Evolutionary conservation across 495 filamentous ascomycete species (phyloP), one percentile per base, ranked within the genome.

Genomic region (Bathelium albidoporum): DNA sequence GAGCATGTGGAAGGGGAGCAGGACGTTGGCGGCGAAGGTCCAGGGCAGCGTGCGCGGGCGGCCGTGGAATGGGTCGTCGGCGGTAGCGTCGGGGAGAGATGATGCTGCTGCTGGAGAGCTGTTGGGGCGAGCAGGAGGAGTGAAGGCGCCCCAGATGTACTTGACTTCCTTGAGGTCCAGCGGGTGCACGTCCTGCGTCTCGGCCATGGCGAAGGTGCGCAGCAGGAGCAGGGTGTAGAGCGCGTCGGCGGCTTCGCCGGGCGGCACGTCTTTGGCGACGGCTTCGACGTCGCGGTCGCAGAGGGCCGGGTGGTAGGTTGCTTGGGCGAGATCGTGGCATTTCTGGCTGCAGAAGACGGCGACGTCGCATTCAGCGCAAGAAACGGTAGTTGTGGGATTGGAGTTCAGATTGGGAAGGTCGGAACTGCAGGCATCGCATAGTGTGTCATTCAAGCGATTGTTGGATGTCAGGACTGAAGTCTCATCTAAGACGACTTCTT

Each of bases 101-200:
- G 14, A 32, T 18, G 2, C 32, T 16, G 52, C 24, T 44, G 16
- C n/a, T 29, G 52, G 59, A 36, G 2, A 65, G 29, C 59, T n/a
- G 14, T 66, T 26, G 1, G 62, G 20, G 12, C 72, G 44, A 20
- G 67, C 41, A 26, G 69, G 32, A 32, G 44, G 43, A 55, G 71
- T 63, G 73, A 86, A 89, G 71, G 87, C 94, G n/a, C 92, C 95
- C 87, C 95, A 97, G 64, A 97, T 92, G 74, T 91, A 96, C 69
- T 92, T 93, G 32, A 94, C 81, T 68, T 95, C 89, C 0, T 81
- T 80, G 0, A 97, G 81, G 1, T 94, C 87, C 16, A 97, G 81
- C 1, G 95, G 90, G 69, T 98, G 89, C 4, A 82, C 73, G 22
- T 85, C 81, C 71, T 92, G 89, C n/a, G 90, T 90, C 32, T 86